Evolutionary conservation across 2,329 filamentous ascomycete species (phyloP).

Genomic region (Aspergillus jensenii): DNA sequence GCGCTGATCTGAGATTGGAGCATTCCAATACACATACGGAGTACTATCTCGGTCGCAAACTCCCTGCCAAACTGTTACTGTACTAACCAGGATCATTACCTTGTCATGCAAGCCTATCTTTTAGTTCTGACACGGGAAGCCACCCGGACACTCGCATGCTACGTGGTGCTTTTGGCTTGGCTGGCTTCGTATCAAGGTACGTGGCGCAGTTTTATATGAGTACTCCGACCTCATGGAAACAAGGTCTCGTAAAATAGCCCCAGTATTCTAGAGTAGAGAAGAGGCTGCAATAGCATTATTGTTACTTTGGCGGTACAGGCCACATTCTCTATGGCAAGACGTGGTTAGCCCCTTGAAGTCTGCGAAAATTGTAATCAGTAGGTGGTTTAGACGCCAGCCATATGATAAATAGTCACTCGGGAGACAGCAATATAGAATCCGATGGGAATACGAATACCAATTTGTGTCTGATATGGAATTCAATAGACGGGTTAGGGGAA

Average conservation of each 20-base stretch:
- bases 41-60: background rate
- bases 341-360: background rate
- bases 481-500: background rate
- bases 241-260: background rate
- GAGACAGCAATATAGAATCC: background rate
- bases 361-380: background rate
- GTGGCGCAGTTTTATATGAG: background rate
- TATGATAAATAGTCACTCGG: background rate
- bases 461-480: background rate
- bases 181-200: background rate
- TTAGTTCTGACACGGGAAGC: slow-evolving; percentile 4
- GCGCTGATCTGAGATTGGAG: background rate
- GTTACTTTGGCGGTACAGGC: background rate
- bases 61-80: background rate
- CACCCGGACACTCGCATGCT: background rate
- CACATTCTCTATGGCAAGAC: background rate
- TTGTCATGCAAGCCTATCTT: background rate
- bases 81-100: background rate
- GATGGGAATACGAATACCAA: background rate
- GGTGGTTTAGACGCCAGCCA: background rate
- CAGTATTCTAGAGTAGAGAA: background rate
- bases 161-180: background rate
- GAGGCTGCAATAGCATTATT: background rate
- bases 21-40: background rate
- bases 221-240: background rate